Conservation (phyloP, 176 grass and related monocot species). For the Panicum miliaceum region DNA sequence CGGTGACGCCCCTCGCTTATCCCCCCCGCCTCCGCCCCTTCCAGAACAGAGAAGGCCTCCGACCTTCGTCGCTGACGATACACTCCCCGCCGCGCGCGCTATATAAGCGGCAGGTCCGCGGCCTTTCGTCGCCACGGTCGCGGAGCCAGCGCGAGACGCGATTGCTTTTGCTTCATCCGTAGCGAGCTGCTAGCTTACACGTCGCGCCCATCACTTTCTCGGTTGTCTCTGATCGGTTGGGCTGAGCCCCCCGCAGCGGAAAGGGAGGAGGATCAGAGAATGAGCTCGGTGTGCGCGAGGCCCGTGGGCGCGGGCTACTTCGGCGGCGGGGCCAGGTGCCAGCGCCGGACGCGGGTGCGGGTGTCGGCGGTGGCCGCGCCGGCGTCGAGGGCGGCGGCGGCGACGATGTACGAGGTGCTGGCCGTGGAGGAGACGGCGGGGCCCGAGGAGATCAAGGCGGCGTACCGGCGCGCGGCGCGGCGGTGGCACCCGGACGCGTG, state of each 20-base stretch:
- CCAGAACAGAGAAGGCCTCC: constrained; percentile 11
- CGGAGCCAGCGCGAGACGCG: background rate
- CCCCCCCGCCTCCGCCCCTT: background rate
- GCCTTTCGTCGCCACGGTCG: background rate
- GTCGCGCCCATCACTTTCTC: background rate
- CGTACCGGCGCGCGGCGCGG: constrained; percentile 64
- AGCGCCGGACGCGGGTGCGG: constrained; percentile 15
- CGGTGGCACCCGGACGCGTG: constrained; percentile 89
- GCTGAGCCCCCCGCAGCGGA: background rate
- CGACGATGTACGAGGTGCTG: constrained; percentile 83
- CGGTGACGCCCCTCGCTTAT: constrained; percentile 25
- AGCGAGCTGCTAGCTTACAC: background rate
- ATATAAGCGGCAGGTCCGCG: constrained; percentile 26
- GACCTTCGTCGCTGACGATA: background rate
- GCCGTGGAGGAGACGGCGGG: constrained; percentile 55
- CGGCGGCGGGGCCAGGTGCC: constrained; percentile 38
- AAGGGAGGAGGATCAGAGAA: background rate
- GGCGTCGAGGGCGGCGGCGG: background rate
- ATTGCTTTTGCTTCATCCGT: background rate
- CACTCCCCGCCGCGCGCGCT: background rate
- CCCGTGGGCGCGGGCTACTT: constrained; percentile 15
- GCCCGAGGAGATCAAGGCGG: constrained; percentile 77
- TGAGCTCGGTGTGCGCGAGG: constrained; percentile 53
- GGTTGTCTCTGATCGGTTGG: background rate
- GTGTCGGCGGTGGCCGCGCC: constrained; percentile 3